Evolutionary conservation across 2,329 filamentous ascomycete species (phyloP).

Genomic region (Xylaria polymorpha): DNA sequence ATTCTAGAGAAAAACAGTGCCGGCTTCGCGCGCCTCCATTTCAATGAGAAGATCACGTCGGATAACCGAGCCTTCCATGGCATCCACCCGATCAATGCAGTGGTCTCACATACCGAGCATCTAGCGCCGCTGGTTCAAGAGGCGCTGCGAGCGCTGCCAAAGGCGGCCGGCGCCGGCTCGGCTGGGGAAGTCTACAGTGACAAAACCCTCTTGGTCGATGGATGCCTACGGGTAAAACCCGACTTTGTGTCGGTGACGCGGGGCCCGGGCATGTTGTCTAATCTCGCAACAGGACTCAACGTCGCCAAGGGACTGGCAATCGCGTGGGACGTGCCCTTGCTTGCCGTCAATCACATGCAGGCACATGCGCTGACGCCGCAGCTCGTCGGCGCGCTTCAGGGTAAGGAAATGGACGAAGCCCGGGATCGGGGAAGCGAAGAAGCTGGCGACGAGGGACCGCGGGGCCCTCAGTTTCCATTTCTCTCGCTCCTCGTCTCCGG

Average conservation of each 20-base stretch:
- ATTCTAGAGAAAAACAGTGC: slow-evolving; percentile 70
- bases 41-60: slow-evolving; percentile 84
- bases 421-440: neutral
- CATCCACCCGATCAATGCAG: slow-evolving; percentile 81
- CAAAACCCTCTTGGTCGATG: slow-evolving; percentile 44
- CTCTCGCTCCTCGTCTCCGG: slow-evolving; percentile 90
- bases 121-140: slow-evolving; percentile 75
- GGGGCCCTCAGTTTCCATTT: slow-evolving; percentile 79
- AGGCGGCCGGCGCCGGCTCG: slow-evolving; percentile 1
- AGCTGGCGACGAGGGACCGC: slow-evolving; percentile 16
- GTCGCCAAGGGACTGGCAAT: slow-evolving; percentile 87
- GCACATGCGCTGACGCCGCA: slow-evolving; percentile 91
- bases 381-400: slow-evolving; percentile 72
- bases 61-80: slow-evolving; percentile 80
- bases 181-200: neutral
- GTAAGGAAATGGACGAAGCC: slow-evolving; percentile 15
- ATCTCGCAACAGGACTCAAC: slow-evolving; percentile 81
- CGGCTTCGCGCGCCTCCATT: slow-evolving; percentile 70
- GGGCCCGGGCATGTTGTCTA: slow-evolving; percentile 87
- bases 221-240: slow-evolving; percentile 62
- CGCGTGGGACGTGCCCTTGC: slow-evolving; percentile 83
- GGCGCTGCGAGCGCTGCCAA: slow-evolving; percentile 67
- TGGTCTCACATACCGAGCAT: slow-evolving; percentile 78
- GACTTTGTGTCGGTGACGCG: slow-evolving; percentile 91
- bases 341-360: slow-evolving; percentile 97